phyloP scores from a whole-genome alignment of 345 rosid genomes.

The Gossypium mustelinum region DNA sequence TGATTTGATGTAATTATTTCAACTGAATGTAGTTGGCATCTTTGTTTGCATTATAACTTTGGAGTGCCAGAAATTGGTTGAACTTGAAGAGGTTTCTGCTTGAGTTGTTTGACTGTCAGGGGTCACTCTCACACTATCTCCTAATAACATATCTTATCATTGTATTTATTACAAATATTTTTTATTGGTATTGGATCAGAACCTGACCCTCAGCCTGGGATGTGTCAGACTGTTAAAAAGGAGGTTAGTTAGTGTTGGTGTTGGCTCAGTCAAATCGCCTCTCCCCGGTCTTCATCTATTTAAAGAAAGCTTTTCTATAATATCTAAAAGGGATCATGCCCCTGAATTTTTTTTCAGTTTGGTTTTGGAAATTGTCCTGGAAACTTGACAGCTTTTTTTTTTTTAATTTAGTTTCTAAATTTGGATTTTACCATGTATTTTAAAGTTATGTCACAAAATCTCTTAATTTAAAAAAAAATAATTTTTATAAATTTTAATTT shows the following conservation, averaged over 20 bases:
- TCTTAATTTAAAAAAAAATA: no score
- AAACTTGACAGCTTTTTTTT: no score
- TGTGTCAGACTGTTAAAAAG: neutral
- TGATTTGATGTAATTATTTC: neutral
- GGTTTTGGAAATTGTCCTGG: no score
- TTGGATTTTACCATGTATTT: no score
- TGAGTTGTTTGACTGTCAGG: neutral
- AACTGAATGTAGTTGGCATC: neutral
- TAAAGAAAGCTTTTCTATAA: neutral
- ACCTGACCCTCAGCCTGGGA: neutral
- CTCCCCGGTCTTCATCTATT: neutral
- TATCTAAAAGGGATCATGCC: no score
- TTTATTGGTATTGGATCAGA: no score
- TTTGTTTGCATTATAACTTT: neutral
- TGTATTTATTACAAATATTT: neutral
- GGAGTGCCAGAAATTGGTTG: neutral
- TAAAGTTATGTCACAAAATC: no score
- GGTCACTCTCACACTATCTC: neutral
- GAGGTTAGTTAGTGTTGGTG: neutral
- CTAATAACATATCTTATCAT: neutral
- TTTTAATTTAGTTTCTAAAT: no score
- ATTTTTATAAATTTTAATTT: no score
- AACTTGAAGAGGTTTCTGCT: neutral
- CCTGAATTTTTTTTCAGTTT: no score
- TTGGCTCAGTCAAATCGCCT: neutral